These are phyloP conservation scores for Saccharomycopsis vini DNA, from an alignment of 805 yeast genomes.

Conservation along the genomic window DNA sequence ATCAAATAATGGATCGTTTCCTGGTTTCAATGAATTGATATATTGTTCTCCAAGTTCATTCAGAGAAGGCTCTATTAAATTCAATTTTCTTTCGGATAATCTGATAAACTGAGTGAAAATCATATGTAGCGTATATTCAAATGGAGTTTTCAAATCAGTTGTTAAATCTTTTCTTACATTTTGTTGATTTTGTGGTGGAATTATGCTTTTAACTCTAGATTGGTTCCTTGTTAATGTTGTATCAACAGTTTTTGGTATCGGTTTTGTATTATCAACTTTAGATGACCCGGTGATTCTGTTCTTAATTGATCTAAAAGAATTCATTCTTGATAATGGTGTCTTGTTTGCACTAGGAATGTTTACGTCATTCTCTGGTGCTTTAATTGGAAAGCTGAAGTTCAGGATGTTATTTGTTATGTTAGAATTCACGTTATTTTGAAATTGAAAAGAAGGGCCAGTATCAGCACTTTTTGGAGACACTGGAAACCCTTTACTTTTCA, in stretches of 20 bases:
- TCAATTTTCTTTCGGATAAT: slow-evolving; percentile 81
- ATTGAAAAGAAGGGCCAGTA: not conserved
- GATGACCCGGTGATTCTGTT: too few species aligned
- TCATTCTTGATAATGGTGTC: slow-evolving; percentile 3
- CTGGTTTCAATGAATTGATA: slow-evolving; percentile 70
- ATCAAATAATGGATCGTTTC: slow-evolving; percentile 81
- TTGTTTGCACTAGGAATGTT: not conserved
- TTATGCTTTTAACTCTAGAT: not conserved
- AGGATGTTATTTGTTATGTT: not conserved
- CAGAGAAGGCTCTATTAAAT: slow-evolving; percentile 21
- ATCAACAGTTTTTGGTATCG: too few species aligned
- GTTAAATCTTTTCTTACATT: slow-evolving; percentile 30
- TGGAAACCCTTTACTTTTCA: not conserved
- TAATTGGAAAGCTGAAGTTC: slow-evolving; percentile 11
- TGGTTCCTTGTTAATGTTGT: not conserved
- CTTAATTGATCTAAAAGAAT: slow-evolving; percentile 2
- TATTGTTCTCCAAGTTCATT: slow-evolving; percentile 22
- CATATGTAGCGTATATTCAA: slow-evolving; percentile 89
- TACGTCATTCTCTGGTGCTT: not conserved
- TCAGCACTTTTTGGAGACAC: not conserved
- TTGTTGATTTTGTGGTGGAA: slow-evolving; percentile 6
- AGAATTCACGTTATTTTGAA: not conserved
- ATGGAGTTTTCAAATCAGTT: slow-evolving; percentile 59
- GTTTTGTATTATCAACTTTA: too few species aligned
- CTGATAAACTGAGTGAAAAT: slow-evolving; percentile 93